Conservation (phyloP, 192 early-diverging fungal genomes). For the Coemansia sp. region DNA sequence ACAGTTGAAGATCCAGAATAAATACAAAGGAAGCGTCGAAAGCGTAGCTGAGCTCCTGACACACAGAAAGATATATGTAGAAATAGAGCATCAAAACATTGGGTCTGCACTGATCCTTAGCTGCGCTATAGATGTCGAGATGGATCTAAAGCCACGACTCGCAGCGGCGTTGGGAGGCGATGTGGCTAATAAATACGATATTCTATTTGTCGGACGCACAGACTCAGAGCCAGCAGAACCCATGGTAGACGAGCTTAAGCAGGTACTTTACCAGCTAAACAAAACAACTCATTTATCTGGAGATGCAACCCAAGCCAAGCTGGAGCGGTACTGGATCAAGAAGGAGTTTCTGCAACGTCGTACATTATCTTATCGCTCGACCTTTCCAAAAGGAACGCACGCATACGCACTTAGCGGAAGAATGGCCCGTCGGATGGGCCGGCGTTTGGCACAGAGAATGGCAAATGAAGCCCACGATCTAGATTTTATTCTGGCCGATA, state of each 20-base stretch:
- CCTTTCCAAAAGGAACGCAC: slow-evolving; percentile 17
- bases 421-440: slow-evolving; percentile 18
- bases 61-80: slow-evolving; percentile 24
- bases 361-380: slow-evolving; percentile 12
- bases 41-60: slow-evolving; percentile 22
- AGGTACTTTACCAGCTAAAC: neutral
- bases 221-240: slow-evolving; percentile 23
- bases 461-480: slow-evolving; percentile 14
- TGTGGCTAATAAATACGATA: slow-evolving; percentile 8
- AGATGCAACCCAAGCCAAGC: neutral
- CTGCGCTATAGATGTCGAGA: slow-evolving; percentile 23
- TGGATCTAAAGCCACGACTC: slow-evolving; percentile 24
- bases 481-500: slow-evolving; percentile 31
- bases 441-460: slow-evolving; percentile 14
- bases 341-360: slow-evolving; percentile 9
- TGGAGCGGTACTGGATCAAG: slow-evolving; percentile 18
- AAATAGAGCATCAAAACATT: slow-evolving; percentile 16
- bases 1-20: neutral
- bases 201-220: slow-evolving; percentile 25
- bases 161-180: slow-evolving; percentile 11
- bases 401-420: slow-evolving; percentile 28
- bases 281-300: neutral
- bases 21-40: neutral
- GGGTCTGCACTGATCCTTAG: slow-evolving; percentile 30
- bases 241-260: slow-evolving; percentile 5